Conservation (phyloP, 441 rosid genomes). For the Euphorbia celastroides region DNA sequence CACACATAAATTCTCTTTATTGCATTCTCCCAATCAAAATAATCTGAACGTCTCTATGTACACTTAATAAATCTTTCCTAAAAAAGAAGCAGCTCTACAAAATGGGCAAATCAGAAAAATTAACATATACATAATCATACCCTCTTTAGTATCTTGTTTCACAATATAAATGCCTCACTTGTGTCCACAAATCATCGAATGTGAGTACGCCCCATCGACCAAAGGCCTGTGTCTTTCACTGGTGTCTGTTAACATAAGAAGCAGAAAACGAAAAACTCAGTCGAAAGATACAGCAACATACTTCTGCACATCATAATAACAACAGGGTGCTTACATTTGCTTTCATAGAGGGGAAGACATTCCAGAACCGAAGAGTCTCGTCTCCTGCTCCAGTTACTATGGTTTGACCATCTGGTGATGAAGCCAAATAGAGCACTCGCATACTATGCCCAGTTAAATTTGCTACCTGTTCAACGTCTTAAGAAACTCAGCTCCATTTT, state of each 20-base stretch:
- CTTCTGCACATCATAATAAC: background rate
- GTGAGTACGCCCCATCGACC: slow-evolving; percentile 88
- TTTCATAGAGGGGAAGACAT: slow-evolving; percentile 84
- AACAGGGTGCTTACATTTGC: slow-evolving; percentile 42
- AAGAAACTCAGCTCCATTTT: background rate
- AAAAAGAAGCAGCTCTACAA: background rate
- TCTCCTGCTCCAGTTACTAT: slow-evolving; percentile 99
- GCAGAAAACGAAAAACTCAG: background rate
- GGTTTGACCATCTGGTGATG: slow-evolving; percentile 96
- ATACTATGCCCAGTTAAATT: slow-evolving; percentile 87
- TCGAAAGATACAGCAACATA: background rate
- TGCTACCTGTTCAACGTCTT: slow-evolving; percentile 46
- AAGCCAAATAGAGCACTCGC: slow-evolving; percentile 90
- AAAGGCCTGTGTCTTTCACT: slow-evolving; percentile 81
- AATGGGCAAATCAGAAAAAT: background rate
- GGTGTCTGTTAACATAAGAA: slow-evolving; percentile 47
- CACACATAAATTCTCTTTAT: too few relatives aligned
- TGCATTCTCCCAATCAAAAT: background rate
- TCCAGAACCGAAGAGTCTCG: slow-evolving; percentile 93
- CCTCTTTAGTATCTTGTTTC: slow-evolving; percentile 3
- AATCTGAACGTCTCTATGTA: background rate
- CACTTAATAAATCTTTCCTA: slow-evolving; percentile 12
- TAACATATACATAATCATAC: background rate
- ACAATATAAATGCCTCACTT: slow-evolving; percentile 4
- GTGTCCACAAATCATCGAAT: slow-evolving; percentile 24